These are phyloP conservation scores for Trichosporon inkin DNA, from an alignment of 1,284 basidiomycete species.

Conservation along the genomic window DNA sequence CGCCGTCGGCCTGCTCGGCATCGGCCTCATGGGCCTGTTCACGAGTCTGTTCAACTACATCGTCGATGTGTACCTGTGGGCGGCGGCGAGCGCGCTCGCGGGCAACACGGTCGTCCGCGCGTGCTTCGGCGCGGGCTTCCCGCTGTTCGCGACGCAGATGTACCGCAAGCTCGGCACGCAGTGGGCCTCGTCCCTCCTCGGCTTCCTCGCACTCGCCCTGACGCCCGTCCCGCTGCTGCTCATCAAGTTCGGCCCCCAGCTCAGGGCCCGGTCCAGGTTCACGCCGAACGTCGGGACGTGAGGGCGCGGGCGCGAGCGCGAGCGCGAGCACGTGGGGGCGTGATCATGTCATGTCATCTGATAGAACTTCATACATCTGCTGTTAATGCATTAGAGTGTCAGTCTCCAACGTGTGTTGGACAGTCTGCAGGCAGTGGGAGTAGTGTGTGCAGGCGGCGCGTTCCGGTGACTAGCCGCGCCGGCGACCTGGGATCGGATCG, in stretches of 20 bases:
- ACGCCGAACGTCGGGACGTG: not conserved
- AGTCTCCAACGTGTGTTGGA: too few relatives aligned
- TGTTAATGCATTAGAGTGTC: too few relatives aligned
- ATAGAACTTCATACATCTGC: too few relatives aligned
- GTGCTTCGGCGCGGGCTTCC: constrained; percentile 52
- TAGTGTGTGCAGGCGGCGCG: too few relatives aligned
- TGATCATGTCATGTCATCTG: too few relatives aligned
- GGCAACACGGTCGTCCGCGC: constrained; percentile 54
- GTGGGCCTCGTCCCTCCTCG: constrained; percentile 47
- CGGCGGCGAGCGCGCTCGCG: constrained; percentile 54
- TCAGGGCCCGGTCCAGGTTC: constrained; percentile 52
- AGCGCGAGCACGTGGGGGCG: not conserved
- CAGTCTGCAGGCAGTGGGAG: too few relatives aligned
- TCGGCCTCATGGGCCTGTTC: constrained; percentile 58
- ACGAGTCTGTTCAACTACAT: constrained; percentile 53
- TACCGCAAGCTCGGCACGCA: constrained; percentile 51
- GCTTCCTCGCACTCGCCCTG: constrained; percentile 43
- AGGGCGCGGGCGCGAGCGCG: not conserved
- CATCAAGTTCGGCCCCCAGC: constrained; percentile 51
- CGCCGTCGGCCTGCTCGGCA: constrained; percentile 51
- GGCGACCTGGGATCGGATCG: too few relatives aligned
- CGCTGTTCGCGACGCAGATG: constrained; percentile 55
- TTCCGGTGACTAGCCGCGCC: too few relatives aligned
- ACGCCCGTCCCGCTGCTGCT: constrained; percentile 51
- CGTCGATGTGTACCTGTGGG: constrained; percentile 55